Base-by-base conservation (phyloP, 345 rosid genomes). In the Draba incana region DNA sequence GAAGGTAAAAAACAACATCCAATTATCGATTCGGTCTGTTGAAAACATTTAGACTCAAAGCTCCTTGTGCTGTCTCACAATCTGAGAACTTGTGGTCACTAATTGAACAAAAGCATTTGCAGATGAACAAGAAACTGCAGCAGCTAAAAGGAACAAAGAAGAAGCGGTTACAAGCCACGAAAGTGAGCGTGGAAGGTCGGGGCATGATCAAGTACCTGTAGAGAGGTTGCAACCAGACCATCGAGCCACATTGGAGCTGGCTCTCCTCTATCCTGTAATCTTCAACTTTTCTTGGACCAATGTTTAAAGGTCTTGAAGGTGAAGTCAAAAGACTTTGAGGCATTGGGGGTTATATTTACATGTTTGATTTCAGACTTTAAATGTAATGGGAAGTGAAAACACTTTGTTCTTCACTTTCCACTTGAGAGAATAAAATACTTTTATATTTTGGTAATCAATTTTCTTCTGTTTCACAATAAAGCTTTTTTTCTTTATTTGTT, bases 51-150 rank as follows among this genome's bases (percentile, higher is more conserved):
- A 64, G 30, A 8, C 45, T 63, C 45, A 15, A 15, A 28, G 24
- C 69, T 8, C 39, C 64, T 41, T 45, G 41, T 27, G 28, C 39
- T 46, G 25, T 25, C 8, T 28, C 47, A 25, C 13, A 51, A 50
- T 39, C 30, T 51, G 59, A 12, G 50, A 50, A 15, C 55, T 31
- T 44, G 8, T 52, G 13, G 31, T 39, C 60, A 16, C 59, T 61
- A 30, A 12, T 33, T 51, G 13, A 39, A 50, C 50, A 58, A 60
- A 70, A 43, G 7, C 64, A 30, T 5, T 35, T 62, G 69, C 86
- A 94, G 98, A 91, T 91, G 99, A 91, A 87, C 69, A 91, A 89
- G 80, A 94, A 86, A 82, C 73, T 94, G 80, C 99, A 91, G 79
- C 97, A 91, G 84, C 84, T 94, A 68, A 94, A 94, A 77, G 95